Percentiles rank a stretch among this genome's conserved stretches.
Conservation (phyloP, 2,329 filamentous ascomycete species). For the Phoma sp. region DNA sequence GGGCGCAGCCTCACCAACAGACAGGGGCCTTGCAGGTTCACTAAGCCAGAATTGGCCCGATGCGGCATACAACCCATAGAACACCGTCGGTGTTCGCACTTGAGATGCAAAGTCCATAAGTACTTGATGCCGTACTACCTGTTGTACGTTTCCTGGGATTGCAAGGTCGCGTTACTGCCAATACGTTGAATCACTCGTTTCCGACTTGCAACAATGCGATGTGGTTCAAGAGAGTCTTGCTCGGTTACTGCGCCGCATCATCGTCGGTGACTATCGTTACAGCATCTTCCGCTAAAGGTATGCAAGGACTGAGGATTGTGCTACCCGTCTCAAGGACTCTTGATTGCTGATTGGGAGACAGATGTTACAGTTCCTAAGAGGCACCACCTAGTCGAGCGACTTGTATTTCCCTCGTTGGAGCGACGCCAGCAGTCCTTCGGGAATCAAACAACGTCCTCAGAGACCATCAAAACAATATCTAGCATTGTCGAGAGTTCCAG, state of each 20-base stretch:
- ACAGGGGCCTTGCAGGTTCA: conserved; percentile 21
- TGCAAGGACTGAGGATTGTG: not conserved
- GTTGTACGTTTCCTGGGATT: conserved; percentile 35
- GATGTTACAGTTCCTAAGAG: not conserved
- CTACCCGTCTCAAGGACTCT: not conserved
- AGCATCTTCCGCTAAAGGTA: conserved; percentile 11
- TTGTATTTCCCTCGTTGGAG: conserved; percentile 7
- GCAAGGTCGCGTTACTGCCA: conserved; percentile 29
- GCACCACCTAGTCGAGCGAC: not conserved
- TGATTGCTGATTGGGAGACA: not conserved
- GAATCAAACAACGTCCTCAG: conserved; percentile 15
- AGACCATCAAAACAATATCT: not conserved
- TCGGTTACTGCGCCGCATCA: conserved; percentile 19
- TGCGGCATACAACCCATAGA: conserved; percentile 23
- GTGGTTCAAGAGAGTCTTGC: conserved; percentile 43
- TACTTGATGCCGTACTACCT: conserved; percentile 31
- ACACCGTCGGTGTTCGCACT: conserved; percentile 21
- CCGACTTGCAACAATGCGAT: conserved; percentile 43
- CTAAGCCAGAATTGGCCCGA: conserved; percentile 22
- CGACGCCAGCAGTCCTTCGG: conserved; percentile 9
- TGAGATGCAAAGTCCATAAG: conserved; percentile 16
- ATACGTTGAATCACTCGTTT: conserved; percentile 34
- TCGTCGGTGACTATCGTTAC: conserved; percentile 9
- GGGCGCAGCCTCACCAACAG: conserved; percentile 44
- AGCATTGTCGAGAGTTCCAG: not conserved